Evolutionary conservation across 768 basidiomycete species (phyloP).

Genomic region (Trametes cingulata): DNA sequence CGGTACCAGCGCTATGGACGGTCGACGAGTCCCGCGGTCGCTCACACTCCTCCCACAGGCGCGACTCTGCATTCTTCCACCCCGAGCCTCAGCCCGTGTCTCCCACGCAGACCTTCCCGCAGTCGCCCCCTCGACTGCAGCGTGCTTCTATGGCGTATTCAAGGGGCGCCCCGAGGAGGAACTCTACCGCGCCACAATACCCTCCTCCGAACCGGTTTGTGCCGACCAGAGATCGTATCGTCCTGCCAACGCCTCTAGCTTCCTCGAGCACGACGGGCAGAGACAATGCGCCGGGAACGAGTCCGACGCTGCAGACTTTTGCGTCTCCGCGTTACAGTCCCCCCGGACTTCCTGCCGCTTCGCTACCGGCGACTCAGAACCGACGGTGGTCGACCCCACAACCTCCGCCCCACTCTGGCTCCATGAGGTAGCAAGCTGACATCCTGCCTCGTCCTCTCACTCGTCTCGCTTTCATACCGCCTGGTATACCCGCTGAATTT

Average conservation of each 20-base stretch:
- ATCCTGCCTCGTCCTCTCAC: neutral
- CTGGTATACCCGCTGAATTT: constrained; percentile 2
- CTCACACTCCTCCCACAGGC: constrained; percentile 8
- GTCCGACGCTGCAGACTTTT: neutral
- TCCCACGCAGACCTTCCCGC: neutral
- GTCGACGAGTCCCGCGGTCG: constrained; percentile 2
- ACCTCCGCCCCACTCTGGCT: neutral
- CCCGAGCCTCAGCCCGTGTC: neutral
- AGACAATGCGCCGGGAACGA: neutral
- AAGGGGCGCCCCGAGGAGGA: constrained; percentile 3
- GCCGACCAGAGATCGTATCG: constrained; percentile 24
- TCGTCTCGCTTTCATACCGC: neutral
- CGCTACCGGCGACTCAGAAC: neutral
- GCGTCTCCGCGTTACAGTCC: constrained; percentile 1
- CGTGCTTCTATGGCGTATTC: constrained; percentile 12
- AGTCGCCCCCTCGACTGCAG: neutral
- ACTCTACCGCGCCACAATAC: constrained; percentile 3
- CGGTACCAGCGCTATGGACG: neutral
- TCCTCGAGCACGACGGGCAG: no score
- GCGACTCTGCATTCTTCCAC: neutral
- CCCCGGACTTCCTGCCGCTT: constrained; percentile 1
- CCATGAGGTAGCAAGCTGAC: neutral
- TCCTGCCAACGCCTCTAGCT: constrained; percentile 28
- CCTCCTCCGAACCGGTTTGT: constrained; percentile 16
- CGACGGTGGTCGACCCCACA: neutral